Evolutionary conservation across 768 basidiomycete genomes (phyloP), one percentile per base, ranked within the genome.

Genomic region (Mrakia hoshinonis): DNA sequence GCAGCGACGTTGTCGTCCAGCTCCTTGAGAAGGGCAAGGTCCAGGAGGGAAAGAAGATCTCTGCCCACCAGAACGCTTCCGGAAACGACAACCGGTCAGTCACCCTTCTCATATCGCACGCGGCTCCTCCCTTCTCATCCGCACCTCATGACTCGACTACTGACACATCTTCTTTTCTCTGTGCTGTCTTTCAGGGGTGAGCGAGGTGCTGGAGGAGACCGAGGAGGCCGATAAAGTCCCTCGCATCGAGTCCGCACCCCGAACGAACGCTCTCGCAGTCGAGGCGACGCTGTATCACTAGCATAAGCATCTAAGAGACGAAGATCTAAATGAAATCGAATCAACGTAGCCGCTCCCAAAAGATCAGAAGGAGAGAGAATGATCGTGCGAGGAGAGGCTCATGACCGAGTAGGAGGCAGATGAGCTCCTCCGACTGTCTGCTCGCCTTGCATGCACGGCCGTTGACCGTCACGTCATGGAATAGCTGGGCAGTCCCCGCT

Each of bases 1-100:
- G 18, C 51, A 67, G 51, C 26, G 69, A 70, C n/a, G 61, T 62
- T 24, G 38, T 70, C 51, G 20, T 34, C 0, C 47, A 70, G 69
- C 47, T 70, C 24, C 61, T 70, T 49, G 69, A 70, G 69, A 29
- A 49, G 31, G 69, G 69, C n/a, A 63, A 70, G 69, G 47, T 70
- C 12, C 69, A 70, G 69, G 61, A 70, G 69, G 69, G 69, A 61
- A 62, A 70, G 60, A 63, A 62, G 61, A 63, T 70, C 69, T 52
- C 61, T 11, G 69, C 47, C 26, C 31, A 54, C 20, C 38, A 47
- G 18, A 63, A 38, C 58, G 58, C 48, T 36, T 46, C 49, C 48
- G 52, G 34, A 9, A 70, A 70, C 69, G 24, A 52, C 36, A 39
- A 31, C 22, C 26, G 62, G 62, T 64, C 24, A 43, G 62, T 64